phyloP scores from a whole-genome alignment of 208 protist genomes.

The Porcisia deanei region DNA sequence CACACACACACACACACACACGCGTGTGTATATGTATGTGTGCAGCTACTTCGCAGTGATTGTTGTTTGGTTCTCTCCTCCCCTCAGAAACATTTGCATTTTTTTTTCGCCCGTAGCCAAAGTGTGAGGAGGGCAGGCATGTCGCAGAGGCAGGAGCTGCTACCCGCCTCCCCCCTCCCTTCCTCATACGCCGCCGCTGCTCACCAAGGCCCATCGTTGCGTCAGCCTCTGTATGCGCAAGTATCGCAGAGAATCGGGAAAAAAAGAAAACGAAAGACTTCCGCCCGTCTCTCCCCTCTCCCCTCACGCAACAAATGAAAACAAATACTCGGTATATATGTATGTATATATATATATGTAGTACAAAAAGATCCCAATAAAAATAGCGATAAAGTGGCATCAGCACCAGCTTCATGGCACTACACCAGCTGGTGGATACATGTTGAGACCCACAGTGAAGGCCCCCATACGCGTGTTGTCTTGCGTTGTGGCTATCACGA shows the following conservation, averaged over 20 bases:
- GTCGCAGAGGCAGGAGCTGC: too few relatives aligned
- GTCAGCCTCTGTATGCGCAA: not conserved
- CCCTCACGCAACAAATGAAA: not conserved
- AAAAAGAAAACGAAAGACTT: not conserved
- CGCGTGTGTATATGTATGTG: not conserved
- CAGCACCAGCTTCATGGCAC: not conserved
- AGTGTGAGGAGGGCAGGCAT: too few relatives aligned
- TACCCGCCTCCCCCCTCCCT: too few relatives aligned
- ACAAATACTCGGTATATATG: too few relatives aligned
- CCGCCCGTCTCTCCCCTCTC: not conserved
- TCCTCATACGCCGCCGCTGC: too few relatives aligned
- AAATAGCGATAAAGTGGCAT: too few relatives aligned
- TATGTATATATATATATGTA: not conserved
- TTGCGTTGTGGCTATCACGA: conserved; percentile 65
- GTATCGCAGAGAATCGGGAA: not conserved
- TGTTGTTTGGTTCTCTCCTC: not conserved
- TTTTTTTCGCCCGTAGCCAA: too few relatives aligned
- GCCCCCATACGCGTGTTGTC: conserved; percentile 44
- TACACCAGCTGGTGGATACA: conserved; percentile 56
- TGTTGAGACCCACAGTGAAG: conserved; percentile 57
- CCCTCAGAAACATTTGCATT: too few relatives aligned
- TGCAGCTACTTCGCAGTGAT: not conserved
- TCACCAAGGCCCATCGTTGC: not conserved
- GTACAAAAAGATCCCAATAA: too few relatives aligned
- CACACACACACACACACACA: not conserved